phyloP scores from a whole-genome alignment of 129 eudicot genomes.

The Escallonia rubra region DNA sequence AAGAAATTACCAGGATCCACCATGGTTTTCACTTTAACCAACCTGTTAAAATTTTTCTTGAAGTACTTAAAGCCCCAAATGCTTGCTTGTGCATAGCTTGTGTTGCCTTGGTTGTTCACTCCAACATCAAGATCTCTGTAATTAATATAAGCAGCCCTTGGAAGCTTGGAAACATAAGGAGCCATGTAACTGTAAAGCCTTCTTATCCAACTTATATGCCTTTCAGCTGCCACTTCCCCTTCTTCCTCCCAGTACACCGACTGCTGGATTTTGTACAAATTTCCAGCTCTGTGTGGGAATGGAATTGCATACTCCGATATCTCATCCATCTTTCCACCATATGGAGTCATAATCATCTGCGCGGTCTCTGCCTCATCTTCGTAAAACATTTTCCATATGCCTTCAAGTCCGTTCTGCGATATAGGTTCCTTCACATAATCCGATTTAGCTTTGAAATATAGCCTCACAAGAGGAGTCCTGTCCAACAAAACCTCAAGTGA shows the following conservation, averaged over 20 bases:
- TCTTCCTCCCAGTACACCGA: conserved; percentile 46
- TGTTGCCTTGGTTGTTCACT: conserved; percentile 13
- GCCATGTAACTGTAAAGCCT: conserved; percentile 31
- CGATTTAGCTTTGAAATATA: conserved; percentile 12
- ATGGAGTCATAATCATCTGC: conserved; percentile 7
- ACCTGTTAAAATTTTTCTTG: conserved; percentile 45
- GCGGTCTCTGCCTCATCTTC: conserved; percentile 17
- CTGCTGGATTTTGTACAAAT: conserved; percentile 41
- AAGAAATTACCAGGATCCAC: conserved; percentile 44
- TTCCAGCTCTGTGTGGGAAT: conserved; percentile 56
- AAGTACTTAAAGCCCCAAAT: conserved; percentile 55
- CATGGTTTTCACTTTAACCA: conserved; percentile 37
- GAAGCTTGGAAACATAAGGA: conserved; percentile 36
- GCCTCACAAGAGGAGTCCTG: not conserved
- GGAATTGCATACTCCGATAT: conserved; percentile 36
- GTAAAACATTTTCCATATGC: conserved; percentile 7
- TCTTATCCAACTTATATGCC: conserved; percentile 37
- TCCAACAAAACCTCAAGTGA: conserved; percentile 1
- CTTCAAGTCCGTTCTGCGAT: conserved; percentile 8
- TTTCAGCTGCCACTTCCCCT: conserved; percentile 15
- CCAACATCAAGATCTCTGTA: conserved; percentile 53
- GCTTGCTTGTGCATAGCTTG: conserved; percentile 33
- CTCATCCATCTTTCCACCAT: conserved; percentile 23
- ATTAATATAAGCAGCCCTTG: conserved; percentile 46
- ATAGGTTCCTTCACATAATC: conserved; percentile 13